Conservation (phyloP, 306 rosid genomes). For the Cicer cuneatum region DNA sequence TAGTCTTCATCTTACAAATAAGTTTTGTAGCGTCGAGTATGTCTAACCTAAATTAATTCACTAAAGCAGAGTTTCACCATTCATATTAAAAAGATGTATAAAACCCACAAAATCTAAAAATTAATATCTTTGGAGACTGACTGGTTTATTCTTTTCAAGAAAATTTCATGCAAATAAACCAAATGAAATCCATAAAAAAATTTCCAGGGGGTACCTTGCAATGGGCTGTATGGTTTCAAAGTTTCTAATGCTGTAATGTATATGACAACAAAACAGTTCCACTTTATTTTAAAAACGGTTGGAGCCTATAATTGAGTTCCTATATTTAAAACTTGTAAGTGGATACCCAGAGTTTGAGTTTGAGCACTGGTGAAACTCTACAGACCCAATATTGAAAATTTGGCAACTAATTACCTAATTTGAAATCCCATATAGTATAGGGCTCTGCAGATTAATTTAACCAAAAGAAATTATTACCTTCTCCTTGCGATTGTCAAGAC, state of each 20-base stretch:
- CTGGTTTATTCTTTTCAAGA: constrained; percentile 32
- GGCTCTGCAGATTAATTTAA: not conserved
- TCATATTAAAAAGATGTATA: constrained; percentile 16
- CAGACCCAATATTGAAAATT: not conserved
- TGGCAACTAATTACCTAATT: not conserved
- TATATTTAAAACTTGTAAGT: too few species aligned
- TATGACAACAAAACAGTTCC: constrained; percentile 11
- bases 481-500: constrained; percentile 83
- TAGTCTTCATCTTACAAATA: too few species aligned
- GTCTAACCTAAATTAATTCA: not conserved
- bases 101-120: constrained; percentile 10
- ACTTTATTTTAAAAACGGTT: too few species aligned
- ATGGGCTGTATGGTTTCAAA: constrained; percentile 3
- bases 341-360: too few species aligned
- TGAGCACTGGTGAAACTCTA: not conserved
- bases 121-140: not conserved
- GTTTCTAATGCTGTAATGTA: constrained; percentile 9
- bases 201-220: constrained; percentile 19
- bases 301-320: too few species aligned
- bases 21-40: too few species aligned
- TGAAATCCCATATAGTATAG: constrained; percentile 19
- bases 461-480: constrained; percentile 61
- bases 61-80: constrained; percentile 16
- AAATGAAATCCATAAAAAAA: too few species aligned
- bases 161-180: constrained; percentile 18